Evolutionary conservation across 345 rosid species (phyloP).

Genomic region (Stellera chamaejasme): DNA sequence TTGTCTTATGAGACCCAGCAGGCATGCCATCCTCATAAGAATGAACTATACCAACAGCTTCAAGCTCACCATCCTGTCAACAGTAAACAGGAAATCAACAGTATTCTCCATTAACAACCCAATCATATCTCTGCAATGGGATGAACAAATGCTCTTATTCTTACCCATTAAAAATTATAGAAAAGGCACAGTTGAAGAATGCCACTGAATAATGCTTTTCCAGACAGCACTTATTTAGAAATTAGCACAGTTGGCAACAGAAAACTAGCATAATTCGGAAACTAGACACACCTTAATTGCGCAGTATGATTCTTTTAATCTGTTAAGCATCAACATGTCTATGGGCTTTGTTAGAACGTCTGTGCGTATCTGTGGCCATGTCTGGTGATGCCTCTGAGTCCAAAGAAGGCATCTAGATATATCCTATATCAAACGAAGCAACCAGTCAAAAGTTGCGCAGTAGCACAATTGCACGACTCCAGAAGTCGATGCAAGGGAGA

Average conservation of each 20-base stretch:
- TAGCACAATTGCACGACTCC: no score
- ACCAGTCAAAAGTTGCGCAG: no score
- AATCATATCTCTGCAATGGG: no score
- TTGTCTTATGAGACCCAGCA: conserved; percentile 71
- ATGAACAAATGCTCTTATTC: no score
- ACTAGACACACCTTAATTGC: conserved; percentile 50
- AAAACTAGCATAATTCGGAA: not conserved
- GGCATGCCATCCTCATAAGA: conserved; percentile 70
- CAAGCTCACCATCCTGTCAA: conserved; percentile 69
- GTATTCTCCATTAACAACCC: not conserved
- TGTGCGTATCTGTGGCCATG: conserved; percentile 81
- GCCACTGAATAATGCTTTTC: no score
- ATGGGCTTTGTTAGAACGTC: conserved; percentile 76
- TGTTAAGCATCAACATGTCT: conserved; percentile 76
- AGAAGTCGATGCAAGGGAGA: no score
- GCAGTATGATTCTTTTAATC: conserved; percentile 73
- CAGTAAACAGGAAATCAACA: conserved; percentile 4
- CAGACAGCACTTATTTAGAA: not conserved
- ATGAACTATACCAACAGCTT: conserved; percentile 56
- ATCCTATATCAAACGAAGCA: conserved; percentile 40
- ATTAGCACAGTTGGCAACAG: no score
- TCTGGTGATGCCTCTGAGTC: conserved; percentile 94
- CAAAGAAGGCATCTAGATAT: conserved; percentile 93
- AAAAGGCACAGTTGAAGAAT: no score
- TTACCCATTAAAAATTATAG: no score